Conservation (phyloP, 2,329 filamentous ascomycete genomes). For the Emergomyces africanus region DNA sequence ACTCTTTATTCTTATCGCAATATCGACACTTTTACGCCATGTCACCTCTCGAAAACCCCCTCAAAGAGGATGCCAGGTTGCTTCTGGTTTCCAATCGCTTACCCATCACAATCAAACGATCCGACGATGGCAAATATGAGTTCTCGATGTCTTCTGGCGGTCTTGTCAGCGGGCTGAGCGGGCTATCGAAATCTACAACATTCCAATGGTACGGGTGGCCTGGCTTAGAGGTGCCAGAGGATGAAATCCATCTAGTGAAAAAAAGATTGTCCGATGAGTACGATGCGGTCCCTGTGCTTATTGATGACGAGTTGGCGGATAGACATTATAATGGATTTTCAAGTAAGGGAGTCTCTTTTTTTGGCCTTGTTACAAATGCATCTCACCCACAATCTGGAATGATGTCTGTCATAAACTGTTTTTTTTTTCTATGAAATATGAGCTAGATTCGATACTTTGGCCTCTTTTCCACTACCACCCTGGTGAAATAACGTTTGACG, state of each 20-base stretch:
- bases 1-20: not conserved
- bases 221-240: conserved; percentile 77
- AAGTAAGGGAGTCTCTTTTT: conserved; percentile 45
- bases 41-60: conserved; percentile 22
- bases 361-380: not conserved
- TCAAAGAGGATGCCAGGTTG: conserved; percentile 38
- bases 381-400: not conserved
- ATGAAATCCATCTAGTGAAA: conserved; percentile 62
- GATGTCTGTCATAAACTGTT: not conserved
- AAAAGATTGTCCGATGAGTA: conserved; percentile 75
- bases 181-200: conserved; percentile 78
- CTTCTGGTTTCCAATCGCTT: conserved; percentile 89
- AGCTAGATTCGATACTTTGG: conserved; percentile 89
- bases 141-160: conserved; percentile 97
- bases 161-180: conserved; percentile 84
- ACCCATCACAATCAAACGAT: conserved; percentile 91
- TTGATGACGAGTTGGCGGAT: conserved; percentile 86
- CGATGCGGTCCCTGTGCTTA: conserved; percentile 80
- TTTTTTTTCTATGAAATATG: not conserved
- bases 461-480: conserved; percentile 98
- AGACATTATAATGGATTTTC: conserved; percentile 97
- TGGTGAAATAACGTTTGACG: conserved; percentile 95
- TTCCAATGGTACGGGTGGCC: conserved; percentile 99
- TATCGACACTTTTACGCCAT: conserved; percentile 14
- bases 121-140: conserved; percentile 79